Base-by-base conservation (phyloP, 768 basidiomycete species). In the Naematelia aurantialba region DNA sequence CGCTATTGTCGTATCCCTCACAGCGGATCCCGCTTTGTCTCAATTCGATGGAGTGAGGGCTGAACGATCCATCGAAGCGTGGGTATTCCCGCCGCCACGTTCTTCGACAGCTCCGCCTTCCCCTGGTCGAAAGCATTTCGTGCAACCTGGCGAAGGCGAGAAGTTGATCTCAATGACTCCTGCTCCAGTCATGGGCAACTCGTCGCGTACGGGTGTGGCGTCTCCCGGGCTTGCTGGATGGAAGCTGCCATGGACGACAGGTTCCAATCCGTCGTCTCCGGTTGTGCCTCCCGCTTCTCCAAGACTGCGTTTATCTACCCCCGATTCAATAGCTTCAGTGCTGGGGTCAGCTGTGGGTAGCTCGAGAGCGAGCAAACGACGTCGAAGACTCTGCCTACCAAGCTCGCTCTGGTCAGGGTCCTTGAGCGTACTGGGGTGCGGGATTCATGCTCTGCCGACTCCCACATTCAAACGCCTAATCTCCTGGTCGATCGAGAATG, bases 1-100 rank as follows among this genome's bases (percentile, higher is more conserved):
- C 55, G 81, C 85, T 1, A 84, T 93, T 19, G 65, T 92, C 47
- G 70, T 87, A 46, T 73, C 88, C 2, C 81, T 83, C 0, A 85
- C 85, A 34, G 79, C 81, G 0, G 79, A 81, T 56, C 44, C 65
- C 1, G 47, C 45, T 0, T 68, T 76, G 3, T 30, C 52, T 39
- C 63, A 62, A 17, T 58, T 75, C 25, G 39, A 60, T 21, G 66
- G 60, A 1, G 66, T 69, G 1, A 79, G 79, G 4, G 78, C 79
- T 5, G 76, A 79, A 0, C 82, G 87, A 22, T 79, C 80, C 0
- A 65, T 87, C 3, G 84, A 86, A 65, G 85, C 85, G 1, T 85
- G 81, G 66, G 81, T 85, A 52, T 92, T 87, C 70, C 89, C 89
- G 8, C 89, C 89, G 3, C 82, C 70, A 21, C 83, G 58, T 55